Percentiles rank a stretch among this genome's conserved stretches.
Conservation (phyloP, 371 early-diverging fungal species). For the Nematocida parisii region DNA sequence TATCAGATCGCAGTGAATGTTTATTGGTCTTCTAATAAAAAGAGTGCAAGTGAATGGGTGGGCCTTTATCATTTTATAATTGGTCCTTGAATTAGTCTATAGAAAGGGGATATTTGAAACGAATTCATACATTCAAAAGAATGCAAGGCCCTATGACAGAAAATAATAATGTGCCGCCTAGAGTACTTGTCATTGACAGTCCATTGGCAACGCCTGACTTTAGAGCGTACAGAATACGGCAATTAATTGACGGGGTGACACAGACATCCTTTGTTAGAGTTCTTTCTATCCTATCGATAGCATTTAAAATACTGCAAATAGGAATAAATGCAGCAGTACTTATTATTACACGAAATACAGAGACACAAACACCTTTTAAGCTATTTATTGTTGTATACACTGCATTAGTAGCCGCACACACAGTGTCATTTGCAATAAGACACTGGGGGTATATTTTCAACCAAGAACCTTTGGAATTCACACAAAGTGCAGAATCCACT, state of each 20-base stretch:
- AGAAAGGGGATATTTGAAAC: conserved; percentile 18
- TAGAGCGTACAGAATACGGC: conserved; percentile 47
- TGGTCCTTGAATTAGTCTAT: not conserved
- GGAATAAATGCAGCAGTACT: conserved; percentile 56
- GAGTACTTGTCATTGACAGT: conserved; percentile 50
- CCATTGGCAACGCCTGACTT: conserved; percentile 53
- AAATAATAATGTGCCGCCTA: conserved; percentile 21
- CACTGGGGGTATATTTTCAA: conserved; percentile 68
- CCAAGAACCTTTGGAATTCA: conserved; percentile 66
- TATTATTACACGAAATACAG: conserved; percentile 61
- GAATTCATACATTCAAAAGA: conserved; percentile 8
- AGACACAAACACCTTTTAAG: conserved; percentile 66
- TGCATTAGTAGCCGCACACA: conserved; percentile 61
- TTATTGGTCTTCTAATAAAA: not conserved
- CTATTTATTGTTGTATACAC: conserved; percentile 69
- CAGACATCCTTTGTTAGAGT: conserved; percentile 52
- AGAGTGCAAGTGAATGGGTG: not conserved
- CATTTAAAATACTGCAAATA: conserved; percentile 65
- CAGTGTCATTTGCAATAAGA: conserved; percentile 63
- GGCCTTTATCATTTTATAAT: not conserved
- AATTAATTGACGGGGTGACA: conserved; percentile 53
- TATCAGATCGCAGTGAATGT: too few species aligned
- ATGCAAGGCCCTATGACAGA: conserved; percentile 41
- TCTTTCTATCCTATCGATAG: conserved; percentile 41
- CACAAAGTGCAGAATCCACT: conserved; percentile 68